Conservation (phyloP, 2,329 filamentous ascomycete genomes). For the Coniosporium tulheliwenetii region DNA sequence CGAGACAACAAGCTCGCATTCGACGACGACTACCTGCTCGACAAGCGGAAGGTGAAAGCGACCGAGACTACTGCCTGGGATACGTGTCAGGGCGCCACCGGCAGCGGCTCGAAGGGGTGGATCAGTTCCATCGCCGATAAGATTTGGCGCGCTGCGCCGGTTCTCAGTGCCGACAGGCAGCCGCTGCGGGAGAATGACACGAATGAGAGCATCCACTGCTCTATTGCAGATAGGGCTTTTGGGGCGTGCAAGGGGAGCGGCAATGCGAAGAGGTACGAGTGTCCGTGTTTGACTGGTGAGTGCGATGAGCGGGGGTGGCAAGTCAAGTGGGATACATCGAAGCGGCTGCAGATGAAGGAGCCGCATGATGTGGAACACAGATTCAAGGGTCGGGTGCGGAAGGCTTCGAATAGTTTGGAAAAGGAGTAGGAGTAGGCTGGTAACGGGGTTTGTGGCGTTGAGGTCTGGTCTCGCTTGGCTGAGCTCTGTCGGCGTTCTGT, state of each 20-base stretch:
- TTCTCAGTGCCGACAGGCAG: slow-evolving; percentile 7
- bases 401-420: not conserved
- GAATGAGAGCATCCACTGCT: slow-evolving; percentile 15
- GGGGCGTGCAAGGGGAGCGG: not conserved
- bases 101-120: slow-evolving; percentile 11
- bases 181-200: slow-evolving; percentile 12
- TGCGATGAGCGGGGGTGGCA: not conserved
- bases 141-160: slow-evolving; percentile 15
- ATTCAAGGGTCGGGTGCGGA: not conserved
- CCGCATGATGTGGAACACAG: not conserved
- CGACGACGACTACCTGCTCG: slow-evolving; percentile 14
- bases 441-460: no score
- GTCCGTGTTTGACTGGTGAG: not conserved
- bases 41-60: slow-evolving; percentile 5
- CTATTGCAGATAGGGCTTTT: not conserved
- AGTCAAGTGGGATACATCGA: not conserved
- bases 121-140: slow-evolving; percentile 11
- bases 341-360: not conserved
- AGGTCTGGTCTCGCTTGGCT: no score
- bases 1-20: slow-evolving; percentile 18
- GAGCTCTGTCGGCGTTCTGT: no score
- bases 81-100: slow-evolving; percentile 12
- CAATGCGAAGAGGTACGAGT: not conserved
- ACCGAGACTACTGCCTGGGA: slow-evolving; percentile 4
- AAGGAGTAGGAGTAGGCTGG: not conserved